Conservation (phyloP, 2,329 filamentous ascomycete species). For the Fusarium oligoseptatum region DNA sequence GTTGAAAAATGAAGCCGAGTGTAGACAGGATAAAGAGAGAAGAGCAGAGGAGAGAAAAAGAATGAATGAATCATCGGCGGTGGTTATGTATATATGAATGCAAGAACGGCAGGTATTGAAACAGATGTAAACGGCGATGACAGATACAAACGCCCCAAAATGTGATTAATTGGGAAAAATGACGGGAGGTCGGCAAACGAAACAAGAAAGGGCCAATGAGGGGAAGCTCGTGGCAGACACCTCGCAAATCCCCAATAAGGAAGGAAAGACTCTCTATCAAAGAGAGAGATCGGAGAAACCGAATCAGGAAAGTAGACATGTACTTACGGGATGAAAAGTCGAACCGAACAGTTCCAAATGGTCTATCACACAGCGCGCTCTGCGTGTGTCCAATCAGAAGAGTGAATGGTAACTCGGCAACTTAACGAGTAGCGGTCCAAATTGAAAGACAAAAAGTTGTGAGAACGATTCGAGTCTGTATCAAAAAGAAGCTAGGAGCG, state of each 20-base stretch:
- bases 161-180: not conserved
- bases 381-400: not conserved
- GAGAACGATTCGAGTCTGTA: not conserved
- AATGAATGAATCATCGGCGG: not conserved
- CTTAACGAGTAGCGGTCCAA: not conserved
- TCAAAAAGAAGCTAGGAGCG: not conserved
- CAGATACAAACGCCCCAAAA: not conserved
- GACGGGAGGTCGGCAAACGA: not conserved
- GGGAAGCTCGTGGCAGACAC: not conserved
- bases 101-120: not conserved
- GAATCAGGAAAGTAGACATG: not conserved
- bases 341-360: too few species aligned
- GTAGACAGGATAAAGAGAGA: not conserved
- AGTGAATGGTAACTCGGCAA: not conserved
- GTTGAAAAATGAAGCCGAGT: not conserved
- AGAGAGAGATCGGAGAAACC: not conserved
- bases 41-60: not conserved
- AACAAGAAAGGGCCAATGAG: not conserved
- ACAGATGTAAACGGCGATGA: not conserved
- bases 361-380: not conserved
- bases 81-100: not conserved
- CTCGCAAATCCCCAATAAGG: not conserved
- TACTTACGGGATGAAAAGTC: not conserved
- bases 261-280: not conserved
- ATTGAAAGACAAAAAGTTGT: not conserved